Evolutionary conservation across 441 rosid species (phyloP), one percentile per base, ranked within the genome.

Genomic region (Erodium trifolium): DNA sequence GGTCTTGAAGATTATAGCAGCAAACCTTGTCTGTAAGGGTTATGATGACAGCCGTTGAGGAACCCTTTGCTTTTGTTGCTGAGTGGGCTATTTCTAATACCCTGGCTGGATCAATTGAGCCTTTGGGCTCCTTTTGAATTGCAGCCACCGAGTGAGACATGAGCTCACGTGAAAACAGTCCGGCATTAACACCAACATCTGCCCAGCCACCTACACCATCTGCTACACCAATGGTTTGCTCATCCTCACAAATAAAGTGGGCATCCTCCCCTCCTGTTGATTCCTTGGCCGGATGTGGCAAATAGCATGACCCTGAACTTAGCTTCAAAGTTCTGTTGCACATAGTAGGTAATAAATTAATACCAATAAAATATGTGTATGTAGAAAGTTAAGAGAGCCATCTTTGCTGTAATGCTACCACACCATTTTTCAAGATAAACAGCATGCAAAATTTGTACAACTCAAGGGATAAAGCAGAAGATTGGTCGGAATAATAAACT

Each of bases 141-240:
- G 85, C 91, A 68, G 72, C 35, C 39, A 86, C 84, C 2, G 91
- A 79, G 82, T 83, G 72, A 57, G 81, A 74, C 88, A 88, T 86
- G 19, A 88, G 87, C 67, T 86, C 88, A 71, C 85, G 84, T 70
- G 93, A 74, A 71, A 76, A 86, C 67, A 79, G 19, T 60, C 91
- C 91, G 0, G 91, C 78, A 72, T 88, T 78, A 67, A 88, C 67
- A 65, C 91, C 94, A 71, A 88, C 88, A 68, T 88, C 89, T 2
- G 91, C 93, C 93, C 93, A 88, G 60, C 93, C 93, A 19, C 93
- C 93, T 66, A 86, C 93, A 2, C 93, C 93, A 81, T 88, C 93
- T 29, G 91, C 91, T 73, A 88, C 84, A 66, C 93, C 89, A 39
- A 88, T 85, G 72, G 81, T 86, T 80, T 85, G 87, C 43, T 83